Evolutionary conservation across 805 yeast species (phyloP).

Genomic region (Saturnispora kantuleensis): DNA sequence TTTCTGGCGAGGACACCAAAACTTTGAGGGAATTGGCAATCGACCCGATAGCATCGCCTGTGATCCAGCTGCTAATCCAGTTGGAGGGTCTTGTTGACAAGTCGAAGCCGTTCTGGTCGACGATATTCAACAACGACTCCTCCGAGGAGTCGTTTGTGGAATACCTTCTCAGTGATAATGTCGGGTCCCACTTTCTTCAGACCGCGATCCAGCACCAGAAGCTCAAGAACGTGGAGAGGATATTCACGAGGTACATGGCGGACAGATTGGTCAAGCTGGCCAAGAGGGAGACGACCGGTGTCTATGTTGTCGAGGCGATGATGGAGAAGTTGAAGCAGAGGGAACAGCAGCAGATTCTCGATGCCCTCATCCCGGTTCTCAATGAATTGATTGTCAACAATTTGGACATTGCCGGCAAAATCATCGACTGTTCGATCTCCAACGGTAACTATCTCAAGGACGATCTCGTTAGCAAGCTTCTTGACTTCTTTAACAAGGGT

Average conservation of each 20-base stretch:
- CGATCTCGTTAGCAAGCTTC: constrained; percentile 42
- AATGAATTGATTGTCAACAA: constrained; percentile 53
- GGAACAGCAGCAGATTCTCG: constrained; percentile 54
- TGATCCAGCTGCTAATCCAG: constrained; percentile 65
- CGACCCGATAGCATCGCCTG: constrained; percentile 80
- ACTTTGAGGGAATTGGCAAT: constrained; percentile 63
- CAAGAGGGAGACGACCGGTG: constrained; percentile 76
- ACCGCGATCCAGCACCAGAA: constrained; percentile 57
- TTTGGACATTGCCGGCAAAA: constrained; percentile 55
- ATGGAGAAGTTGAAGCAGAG: constrained; percentile 52
- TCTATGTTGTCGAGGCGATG: constrained; percentile 65
- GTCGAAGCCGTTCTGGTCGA: constrained; percentile 61
- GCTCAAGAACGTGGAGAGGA: constrained; percentile 56
- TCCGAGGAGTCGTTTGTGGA: constrained; percentile 77
- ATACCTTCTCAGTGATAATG: constrained; percentile 71
- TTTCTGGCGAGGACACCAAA: constrained; percentile 31
- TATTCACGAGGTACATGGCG: constrained; percentile 62
- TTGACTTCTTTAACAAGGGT: constrained; percentile 32
- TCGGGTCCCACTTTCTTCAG: constrained; percentile 91
- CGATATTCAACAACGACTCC: constrained; percentile 45
- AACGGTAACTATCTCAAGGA: constrained; percentile 51
- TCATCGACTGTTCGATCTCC: constrained; percentile 55
- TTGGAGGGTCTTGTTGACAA: constrained; percentile 74
- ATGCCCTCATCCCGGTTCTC: constrained; percentile 57
- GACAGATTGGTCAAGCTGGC: constrained; percentile 66